Percentiles rank a stretch among this genome's conserved stretches.
These are phyloP conservation scores for Hygrocybe coccinea DNA, from an alignment of 768 basidiomycete species.

Conservation along the genomic window DNA sequence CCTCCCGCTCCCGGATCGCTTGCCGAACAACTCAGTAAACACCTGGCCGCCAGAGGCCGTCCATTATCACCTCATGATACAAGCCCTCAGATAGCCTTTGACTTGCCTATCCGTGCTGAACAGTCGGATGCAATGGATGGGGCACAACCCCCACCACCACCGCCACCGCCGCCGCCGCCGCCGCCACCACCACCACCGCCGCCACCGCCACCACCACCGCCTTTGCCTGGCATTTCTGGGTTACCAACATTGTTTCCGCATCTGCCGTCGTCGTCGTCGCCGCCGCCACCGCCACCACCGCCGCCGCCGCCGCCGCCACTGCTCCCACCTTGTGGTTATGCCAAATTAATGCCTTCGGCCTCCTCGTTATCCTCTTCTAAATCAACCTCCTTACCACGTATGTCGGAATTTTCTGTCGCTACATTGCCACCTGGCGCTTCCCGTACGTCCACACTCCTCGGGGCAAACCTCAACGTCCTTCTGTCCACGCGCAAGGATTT, in stretches of 20 bases:
- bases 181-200: conserved; percentile 21
- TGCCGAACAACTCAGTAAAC: conserved; percentile 59
- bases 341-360: conserved; percentile 34
- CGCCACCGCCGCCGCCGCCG: conserved; percentile 24
- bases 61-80: conserved; percentile 35
- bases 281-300: conserved; percentile 36
- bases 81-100: conserved; percentile 29
- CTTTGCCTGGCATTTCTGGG: conserved; percentile 3
- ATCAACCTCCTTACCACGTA: too few relatives aligned
- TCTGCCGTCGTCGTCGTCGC: too few relatives aligned
- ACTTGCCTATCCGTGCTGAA: conserved; percentile 38
- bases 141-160: conserved; percentile 26
- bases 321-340: conserved; percentile 12
- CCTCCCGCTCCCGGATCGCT: conserved; percentile 43
- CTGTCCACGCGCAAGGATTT: conserved; percentile 77
- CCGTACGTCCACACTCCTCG: conserved; percentile 56
- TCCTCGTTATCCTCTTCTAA: conserved; percentile 24
- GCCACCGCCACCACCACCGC: conserved; percentile 18
- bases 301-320: conserved; percentile 32
- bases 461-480: conserved; percentile 52
- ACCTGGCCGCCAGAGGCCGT: conserved; percentile 48
- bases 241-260: neutral
- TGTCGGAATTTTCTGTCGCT: neutral
- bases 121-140: conserved; percentile 29
- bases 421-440: conserved; percentile 32